A percentile compares a stretch with the other conserved stretches of the same genome.
Evolutionary conservation across 164 flowering plant genomes (phyloP).

Genomic region (Houttuynia cordata): DNA sequence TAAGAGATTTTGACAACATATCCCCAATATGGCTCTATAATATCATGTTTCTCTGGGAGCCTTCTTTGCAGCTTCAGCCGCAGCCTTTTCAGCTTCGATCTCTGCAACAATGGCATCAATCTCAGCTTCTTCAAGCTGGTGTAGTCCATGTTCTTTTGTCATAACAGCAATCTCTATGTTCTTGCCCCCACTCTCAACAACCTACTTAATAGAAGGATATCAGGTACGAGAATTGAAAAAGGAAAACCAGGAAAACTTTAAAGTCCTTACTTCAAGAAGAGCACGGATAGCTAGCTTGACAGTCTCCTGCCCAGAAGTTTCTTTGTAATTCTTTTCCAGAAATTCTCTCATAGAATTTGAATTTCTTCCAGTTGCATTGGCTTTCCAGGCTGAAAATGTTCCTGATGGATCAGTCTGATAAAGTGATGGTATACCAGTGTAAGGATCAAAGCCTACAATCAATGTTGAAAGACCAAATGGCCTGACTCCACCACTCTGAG

Average conservation of each 20-base stretch:
- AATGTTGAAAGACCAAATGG: constrained; percentile 96
- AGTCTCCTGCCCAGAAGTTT: constrained; percentile 93
- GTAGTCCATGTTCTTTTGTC: constrained; percentile 71
- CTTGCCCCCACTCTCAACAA: constrained; percentile 98
- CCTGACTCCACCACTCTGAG: constrained; percentile 98
- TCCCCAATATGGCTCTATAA: neutral
- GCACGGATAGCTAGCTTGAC: constrained; percentile 90
- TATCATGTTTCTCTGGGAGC: constrained; percentile 58
- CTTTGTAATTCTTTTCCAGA: constrained; percentile 90
- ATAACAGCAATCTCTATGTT: constrained; percentile 95
- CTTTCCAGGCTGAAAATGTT: constrained; percentile 97
- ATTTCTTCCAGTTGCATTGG: constrained; percentile 94
- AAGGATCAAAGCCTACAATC: constrained; percentile 93
- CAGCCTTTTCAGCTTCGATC: constrained; percentile 94
- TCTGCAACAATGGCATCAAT: constrained; percentile 91
- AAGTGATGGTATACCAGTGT: constrained; percentile 70
- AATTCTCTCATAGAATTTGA: constrained; percentile 88
- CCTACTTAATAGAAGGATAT: constrained; percentile 26
- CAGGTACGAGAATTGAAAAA: neutral
- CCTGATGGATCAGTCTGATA: constrained; percentile 99
- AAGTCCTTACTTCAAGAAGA: constrained; percentile 66
- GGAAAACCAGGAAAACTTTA: neutral
- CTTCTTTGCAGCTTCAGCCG: constrained; percentile 96
- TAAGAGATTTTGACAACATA: neutral
- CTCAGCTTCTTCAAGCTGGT: constrained; percentile 90